Base-by-base conservation (phyloP, 192 early-diverging fungal species). In the Rhizophagus prolifer region DNA sequence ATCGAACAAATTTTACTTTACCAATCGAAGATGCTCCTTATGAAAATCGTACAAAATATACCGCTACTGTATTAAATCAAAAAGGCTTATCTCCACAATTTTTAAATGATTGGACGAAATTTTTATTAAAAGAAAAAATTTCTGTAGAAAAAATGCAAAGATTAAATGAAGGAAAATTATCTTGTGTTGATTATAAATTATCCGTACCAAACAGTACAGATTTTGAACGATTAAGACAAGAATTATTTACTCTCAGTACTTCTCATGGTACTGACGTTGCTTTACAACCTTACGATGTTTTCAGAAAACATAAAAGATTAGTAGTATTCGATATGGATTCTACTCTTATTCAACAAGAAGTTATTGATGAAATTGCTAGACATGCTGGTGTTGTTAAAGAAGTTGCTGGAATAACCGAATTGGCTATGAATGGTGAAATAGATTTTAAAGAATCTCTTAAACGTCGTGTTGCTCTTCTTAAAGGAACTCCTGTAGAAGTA, bases 281-380 rank as follows among this genome's bases (percentile, higher is more conserved):
- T 13, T 71, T 98, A 79, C 96, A 98, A 81, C 88, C 87, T 4
- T 90, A 94, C 84, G 92, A 94, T 70, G 93, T 97, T 9, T 97
- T 92, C 82, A 84, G 96, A 41, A 86, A 88, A 58, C 88, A 96
- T 75, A 97, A 97, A 83, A 89, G 97, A 58, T 87, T 99, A 70
- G 96, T 96, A 7, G 95, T 99, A 30, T 99, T 99, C 85, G 97
- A 99, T 84, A 99, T 99, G 97, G 97, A 99, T 82, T 97, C 95
- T 4, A 99, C 97, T 7, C 80, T 99, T 41, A 99, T 99, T 79
- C 93, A 94, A 83, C 97, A 99, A 82, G 97, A 99, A 75, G 96
- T 98, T 31, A 99, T 99, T 88, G 97, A 99, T 82, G 97, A 99
- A 86, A 95, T 99, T 85, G 97, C 96, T 5, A 85, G 92, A 34